A percentile compares a stretch with the other conserved stretches of the same genome.
Evolutionary conservation across 176 grass and related monocot species (phyloP).

Genomic region (Calamus simplicifolius): DNA sequence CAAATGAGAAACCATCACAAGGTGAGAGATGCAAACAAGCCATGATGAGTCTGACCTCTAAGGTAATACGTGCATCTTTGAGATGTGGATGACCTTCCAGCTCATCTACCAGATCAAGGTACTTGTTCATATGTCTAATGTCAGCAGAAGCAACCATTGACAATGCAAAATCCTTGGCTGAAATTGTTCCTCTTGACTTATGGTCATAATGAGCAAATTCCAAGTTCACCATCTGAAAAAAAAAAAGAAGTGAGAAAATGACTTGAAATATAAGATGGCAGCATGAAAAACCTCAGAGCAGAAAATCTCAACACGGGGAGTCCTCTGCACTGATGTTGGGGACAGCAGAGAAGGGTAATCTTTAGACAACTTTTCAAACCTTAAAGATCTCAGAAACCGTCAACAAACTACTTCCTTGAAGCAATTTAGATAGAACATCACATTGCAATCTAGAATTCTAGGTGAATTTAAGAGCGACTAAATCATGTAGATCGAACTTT

Average conservation of each 20-base stretch:
- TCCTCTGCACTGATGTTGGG: too few species aligned
- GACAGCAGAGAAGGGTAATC: background rate
- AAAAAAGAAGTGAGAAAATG: conserved; percentile 11
- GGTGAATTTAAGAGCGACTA: too few species aligned
- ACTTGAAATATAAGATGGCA: too few species aligned
- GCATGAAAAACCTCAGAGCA: too few species aligned
- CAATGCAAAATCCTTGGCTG: conserved; percentile 79
- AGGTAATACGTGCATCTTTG: conserved; percentile 55
- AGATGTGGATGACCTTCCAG: conserved; percentile 41
- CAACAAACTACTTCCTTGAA: conserved; percentile 25
- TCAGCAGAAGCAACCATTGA: conserved; percentile 95
- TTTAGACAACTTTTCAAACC: conserved; percentile 19
- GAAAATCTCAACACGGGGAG: too few species aligned
- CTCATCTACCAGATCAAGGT: conserved; percentile 61
- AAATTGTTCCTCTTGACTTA: conserved; percentile 55
- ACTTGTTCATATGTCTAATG: conserved; percentile 64
- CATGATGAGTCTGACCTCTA: conserved; percentile 42
- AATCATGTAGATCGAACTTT: too few species aligned
- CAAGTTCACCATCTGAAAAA: conserved; percentile 63
- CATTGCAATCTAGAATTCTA: too few species aligned
- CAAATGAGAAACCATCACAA: background rate
- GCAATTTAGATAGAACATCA: too few species aligned
- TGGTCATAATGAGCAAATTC: conserved; percentile 94
- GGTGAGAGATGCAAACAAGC: too few species aligned
- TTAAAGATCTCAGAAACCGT: conserved; percentile 25